phyloP scores from a whole-genome alignment of 805 yeast species.

The Teunomyces gatunensis region DNA sequence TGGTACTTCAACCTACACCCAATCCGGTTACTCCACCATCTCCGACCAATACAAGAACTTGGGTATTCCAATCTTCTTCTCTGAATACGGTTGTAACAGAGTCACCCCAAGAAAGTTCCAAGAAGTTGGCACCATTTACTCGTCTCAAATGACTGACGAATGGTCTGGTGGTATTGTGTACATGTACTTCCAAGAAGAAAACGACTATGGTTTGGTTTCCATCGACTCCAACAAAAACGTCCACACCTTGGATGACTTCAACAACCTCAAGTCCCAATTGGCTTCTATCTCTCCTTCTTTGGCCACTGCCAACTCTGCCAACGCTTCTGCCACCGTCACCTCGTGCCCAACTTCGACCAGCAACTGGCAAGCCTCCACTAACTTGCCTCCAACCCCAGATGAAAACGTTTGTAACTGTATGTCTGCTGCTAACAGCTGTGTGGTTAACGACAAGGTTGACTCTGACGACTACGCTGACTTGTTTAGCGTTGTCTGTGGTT shows the following conservation, averaged over 20 bases:
- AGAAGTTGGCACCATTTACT: conserved; percentile 65
- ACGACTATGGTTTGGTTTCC: conserved; percentile 71
- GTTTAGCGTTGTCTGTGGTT: conserved; percentile 32
- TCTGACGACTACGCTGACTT: conserved; percentile 33
- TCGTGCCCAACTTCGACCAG: conserved; percentile 34
- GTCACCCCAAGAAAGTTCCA: conserved; percentile 69
- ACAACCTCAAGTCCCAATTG: conserved; percentile 60
- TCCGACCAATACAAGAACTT: conserved; percentile 63
- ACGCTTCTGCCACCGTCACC: conserved; percentile 25
- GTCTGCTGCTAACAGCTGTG: conserved; percentile 33
- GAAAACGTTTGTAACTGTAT: conserved; percentile 35
- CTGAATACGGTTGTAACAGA: conserved; percentile 79
- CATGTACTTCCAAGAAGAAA: conserved; percentile 77
- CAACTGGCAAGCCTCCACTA: conserved; percentile 38
- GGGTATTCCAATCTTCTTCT: conserved; percentile 73
- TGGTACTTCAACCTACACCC: conserved; percentile 55
- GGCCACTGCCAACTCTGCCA: conserved; percentile 23
- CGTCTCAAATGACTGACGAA: conserved; percentile 69
- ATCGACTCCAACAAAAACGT: conserved; percentile 47
- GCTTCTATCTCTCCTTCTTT: conserved; percentile 52
- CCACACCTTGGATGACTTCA: conserved; percentile 60
- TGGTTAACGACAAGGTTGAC: conserved; percentile 26
- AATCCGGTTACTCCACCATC: conserved; percentile 66
- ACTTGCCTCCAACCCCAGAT: conserved; percentile 46
- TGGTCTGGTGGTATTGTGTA: conserved; percentile 92